Evolutionary conservation across 2,329 filamentous ascomycete species (phyloP).

Genomic region (Calonectria pteridis): DNA sequence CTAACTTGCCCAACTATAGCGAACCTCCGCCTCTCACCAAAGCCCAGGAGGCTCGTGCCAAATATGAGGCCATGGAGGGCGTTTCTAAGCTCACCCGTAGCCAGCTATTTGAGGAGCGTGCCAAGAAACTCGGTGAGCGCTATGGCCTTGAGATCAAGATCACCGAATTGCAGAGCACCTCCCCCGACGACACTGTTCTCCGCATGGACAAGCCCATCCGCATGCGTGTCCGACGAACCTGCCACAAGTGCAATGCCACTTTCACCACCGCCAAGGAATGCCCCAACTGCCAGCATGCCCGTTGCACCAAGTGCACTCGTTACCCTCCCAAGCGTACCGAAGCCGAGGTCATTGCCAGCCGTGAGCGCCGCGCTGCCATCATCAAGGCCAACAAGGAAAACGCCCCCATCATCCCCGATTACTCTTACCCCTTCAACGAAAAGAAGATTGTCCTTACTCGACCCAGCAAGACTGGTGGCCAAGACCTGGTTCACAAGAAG

Average conservation of each 20-base stretch:
- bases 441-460: constrained; percentile 69
- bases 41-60: constrained; percentile 42
- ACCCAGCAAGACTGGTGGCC: constrained; percentile 74
- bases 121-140: constrained; percentile 66
- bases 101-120: constrained; percentile 68
- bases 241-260: constrained; percentile 82
- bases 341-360: constrained; percentile 65
- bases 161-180: constrained; percentile 63
- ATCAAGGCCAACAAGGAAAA: constrained; percentile 70
- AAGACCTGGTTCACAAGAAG: constrained; percentile 79
- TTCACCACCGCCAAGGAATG: constrained; percentile 83
- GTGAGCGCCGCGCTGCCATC: constrained; percentile 62
- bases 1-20: constrained; percentile 31
- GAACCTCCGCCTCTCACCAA: constrained; percentile 35
- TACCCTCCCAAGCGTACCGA: constrained; percentile 76
- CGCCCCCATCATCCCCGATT: constrained; percentile 65
- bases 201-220: constrained; percentile 82
- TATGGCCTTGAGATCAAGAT: constrained; percentile 69
- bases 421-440: constrained; percentile 57
- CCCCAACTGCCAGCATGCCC: constrained; percentile 79
- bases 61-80: constrained; percentile 48
- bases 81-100: constrained; percentile 59
- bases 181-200: constrained; percentile 65
- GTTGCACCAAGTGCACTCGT: constrained; percentile 85
- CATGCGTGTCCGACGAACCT: constrained; percentile 82